Evolutionary conservation across 805 yeast species (phyloP).

Genomic region (Metschnikowia dekortorum): DNA sequence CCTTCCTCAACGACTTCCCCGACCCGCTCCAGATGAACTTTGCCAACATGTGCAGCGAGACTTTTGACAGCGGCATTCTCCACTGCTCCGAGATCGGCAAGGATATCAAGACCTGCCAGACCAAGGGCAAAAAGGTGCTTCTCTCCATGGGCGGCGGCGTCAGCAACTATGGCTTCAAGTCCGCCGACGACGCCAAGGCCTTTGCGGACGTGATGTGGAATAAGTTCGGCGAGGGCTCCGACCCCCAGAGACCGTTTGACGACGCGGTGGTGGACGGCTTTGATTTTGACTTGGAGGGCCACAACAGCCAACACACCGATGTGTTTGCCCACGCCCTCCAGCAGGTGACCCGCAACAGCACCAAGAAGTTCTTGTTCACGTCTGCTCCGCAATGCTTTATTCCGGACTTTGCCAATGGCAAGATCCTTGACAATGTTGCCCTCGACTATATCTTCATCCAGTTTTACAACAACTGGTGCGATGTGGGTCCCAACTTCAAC

Average conservation of each 20-base stretch:
- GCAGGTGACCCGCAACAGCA: conserved; percentile 7
- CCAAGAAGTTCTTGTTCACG: conserved; percentile 66
- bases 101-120: conserved; percentile 14
- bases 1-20: conserved; percentile 68
- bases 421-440: conserved; percentile 44
- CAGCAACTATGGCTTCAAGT: conserved; percentile 51
- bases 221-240: conserved; percentile 34
- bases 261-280: conserved; percentile 68
- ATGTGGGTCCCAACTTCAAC: conserved; percentile 46
- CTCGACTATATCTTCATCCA: conserved; percentile 83
- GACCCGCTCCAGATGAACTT: conserved; percentile 39
- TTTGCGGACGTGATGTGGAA: conserved; percentile 46
- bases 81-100: conserved; percentile 12
- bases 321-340: conserved; percentile 50
- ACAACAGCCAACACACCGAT: conserved; percentile 49
- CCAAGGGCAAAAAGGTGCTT: conserved; percentile 9
- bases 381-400: conserved; percentile 93
- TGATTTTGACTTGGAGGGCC: conserved; percentile 61
- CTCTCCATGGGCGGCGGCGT: conserved; percentile 47
- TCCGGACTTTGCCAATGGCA: conserved; percentile 62
- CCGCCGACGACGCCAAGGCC: conserved; percentile 50
- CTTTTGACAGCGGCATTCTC: conserved; percentile 40
- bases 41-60: conserved; percentile 45
- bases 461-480: conserved; percentile 81
- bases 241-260: conserved; percentile 20